Base-by-base conservation (phyloP, 2,329 filamentous ascomycete species). In the Ceratocystis cubensis region DNA sequence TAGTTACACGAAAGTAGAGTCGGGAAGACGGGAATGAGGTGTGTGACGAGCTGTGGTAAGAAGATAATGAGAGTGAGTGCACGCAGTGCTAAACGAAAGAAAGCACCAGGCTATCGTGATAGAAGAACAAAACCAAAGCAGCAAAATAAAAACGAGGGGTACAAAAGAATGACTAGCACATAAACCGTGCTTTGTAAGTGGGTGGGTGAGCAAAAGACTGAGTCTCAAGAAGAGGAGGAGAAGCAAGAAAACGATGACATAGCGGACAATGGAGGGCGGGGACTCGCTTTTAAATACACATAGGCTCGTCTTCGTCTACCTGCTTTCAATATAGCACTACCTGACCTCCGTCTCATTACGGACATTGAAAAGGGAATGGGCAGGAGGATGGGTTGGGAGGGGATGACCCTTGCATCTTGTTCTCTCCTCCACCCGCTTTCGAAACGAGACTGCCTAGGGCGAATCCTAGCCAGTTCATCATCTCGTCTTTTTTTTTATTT, bases 71-170 rank as follows among this genome's bases (percentile, higher is more conserved):
- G 33, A 57, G 65, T 37, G 13, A 64, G n/a, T 53, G 64, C 64
- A 68, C 67, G 37, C 67, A 68, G 67, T 68, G 64, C 67, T 59
- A 37, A 66, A 68, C 44, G 67, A 68, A 64, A 62, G 64, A 61
- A 62, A 66, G 64, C 64, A 64, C 67, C 64, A 66, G 61, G 61
- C 64, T 68, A 62, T 48, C 44, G 20, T 56, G 37, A 41, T 15
- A 15, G 37, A 41, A 41, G 30, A 50, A 57, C 45, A n/a, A 59
- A 53, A 17, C 10, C 46, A 44, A 61, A 33, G 17, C 37, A 53
- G 59, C 41, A 33, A 50, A 64, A 25, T 15, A 48, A 61, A 65
- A 64, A 61, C 33, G 63, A 56, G 37, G 30, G 61, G 48, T 50
- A 64, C 5, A 57, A 67, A 67, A 64, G 67, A 68, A 62, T 46